Evolutionary conservation across 768 basidiomycete species (phyloP).

Genomic region (Leccinum barrowsii): DNA sequence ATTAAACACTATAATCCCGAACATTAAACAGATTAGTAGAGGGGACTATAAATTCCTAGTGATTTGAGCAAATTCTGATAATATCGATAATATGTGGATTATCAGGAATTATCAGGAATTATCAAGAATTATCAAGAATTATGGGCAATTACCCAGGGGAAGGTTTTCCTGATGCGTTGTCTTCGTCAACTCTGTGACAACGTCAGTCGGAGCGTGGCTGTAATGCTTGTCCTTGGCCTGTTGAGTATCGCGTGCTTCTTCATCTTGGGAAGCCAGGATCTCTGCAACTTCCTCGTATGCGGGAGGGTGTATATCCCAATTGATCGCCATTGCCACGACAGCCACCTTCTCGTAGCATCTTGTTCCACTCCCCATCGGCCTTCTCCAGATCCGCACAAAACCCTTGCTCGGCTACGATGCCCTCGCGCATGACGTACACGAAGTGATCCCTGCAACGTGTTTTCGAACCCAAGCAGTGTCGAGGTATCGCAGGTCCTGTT

Average conservation of each 20-base stretch:
- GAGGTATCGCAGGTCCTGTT: no score
- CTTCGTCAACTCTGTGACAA: no score
- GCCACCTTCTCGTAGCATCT: slow-evolving; percentile 67
- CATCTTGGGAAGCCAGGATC: slow-evolving; percentile 44
- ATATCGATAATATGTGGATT: no score
- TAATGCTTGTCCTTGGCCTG: slow-evolving; percentile 30
- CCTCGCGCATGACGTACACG: slow-evolving; percentile 87
- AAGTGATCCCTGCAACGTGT: slow-evolving; percentile 52
- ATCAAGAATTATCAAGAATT: no score
- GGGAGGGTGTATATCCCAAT: slow-evolving; percentile 22
- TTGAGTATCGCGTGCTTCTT: slow-evolving; percentile 32
- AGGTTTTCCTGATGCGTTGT: no score
- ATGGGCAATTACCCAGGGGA: no score
- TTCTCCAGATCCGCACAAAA: slow-evolving; percentile 76
- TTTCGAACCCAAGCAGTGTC: no score
- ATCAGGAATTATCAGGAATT: no score
- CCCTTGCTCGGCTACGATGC: slow-evolving; percentile 81
- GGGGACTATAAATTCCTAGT: no score
- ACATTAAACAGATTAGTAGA: no score
- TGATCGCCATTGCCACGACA: slow-evolving; percentile 41
- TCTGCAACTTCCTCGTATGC: slow-evolving; percentile 42
- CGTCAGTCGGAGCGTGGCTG: slow-evolving; percentile 35
- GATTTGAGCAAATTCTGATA: no score
- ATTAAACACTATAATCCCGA: no score
- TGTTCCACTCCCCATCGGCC: slow-evolving; percentile 61